Evolutionary conservation across 305 asterid species (phyloP), one percentile per base, ranked within the genome.

Genomic region (Stenogyne calaminthoides): DNA sequence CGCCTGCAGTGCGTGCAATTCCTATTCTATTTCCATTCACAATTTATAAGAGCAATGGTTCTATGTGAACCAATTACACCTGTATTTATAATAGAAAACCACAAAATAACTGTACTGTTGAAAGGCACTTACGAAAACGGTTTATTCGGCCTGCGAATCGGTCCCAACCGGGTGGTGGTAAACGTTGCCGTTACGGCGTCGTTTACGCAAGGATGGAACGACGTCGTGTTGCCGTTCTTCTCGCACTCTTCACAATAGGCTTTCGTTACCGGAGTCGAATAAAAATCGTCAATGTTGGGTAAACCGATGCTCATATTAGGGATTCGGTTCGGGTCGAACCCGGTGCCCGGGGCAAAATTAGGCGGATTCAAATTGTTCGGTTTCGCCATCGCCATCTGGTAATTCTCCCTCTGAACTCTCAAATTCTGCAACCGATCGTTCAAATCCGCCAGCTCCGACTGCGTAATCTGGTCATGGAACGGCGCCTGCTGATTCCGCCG

Each of bases 141-240:
- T 71, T 81, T 54, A 14, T 39, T 67, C 36, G 86, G 91, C 82
- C 84, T 78, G 3, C 63, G 47, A 58, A 90, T 81, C 76, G 92
- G 92, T 47, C 92, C 94, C 27, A 71, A 72, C 71, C 72, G 77
- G 32, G 83, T 15, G 61, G 69, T 15, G 74, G 69, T 14, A 71
- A 84, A 75, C 80, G 58, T 37, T 20, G 67, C 22, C 61, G 89
- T 20, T 20, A 83, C 83, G 70, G 79, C 75, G 75, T 92, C 97
- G 63, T 89, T 86, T 8, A 73, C 86, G 73, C 98, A 92, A 15
- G 54, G 90, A 64, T 92, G 98, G 36, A 92, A 92, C 77, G 81
- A 66, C 71, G 81, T 3, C 66, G 69, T 37, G 10, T 34, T n/a
- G 18, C 76, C 83, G 2, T 60, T 47, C 67, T 65, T 74, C 77